Evolutionary conservation across 805 yeast genomes (phyloP).

Genomic region (Wickerhamiella qilinensis): DNA sequence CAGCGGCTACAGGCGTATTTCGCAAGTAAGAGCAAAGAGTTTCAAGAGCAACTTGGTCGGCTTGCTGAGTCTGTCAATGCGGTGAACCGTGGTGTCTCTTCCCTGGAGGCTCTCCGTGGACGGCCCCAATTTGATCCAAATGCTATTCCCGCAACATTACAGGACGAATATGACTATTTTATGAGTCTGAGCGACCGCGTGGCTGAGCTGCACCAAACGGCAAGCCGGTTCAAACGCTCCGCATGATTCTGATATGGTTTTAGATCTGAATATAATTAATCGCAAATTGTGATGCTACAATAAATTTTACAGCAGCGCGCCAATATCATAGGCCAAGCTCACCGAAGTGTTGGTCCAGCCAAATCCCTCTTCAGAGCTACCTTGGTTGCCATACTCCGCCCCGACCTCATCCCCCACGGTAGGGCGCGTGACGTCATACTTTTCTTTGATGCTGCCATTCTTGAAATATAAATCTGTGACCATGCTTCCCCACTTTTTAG

Average conservation of each 20-base stretch:
- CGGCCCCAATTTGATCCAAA: slow-evolving; percentile 11
- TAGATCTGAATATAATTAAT: background rate
- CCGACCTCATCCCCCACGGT: slow-evolving; percentile 80
- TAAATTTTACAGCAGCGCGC: background rate
- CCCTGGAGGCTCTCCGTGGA: slow-evolving; percentile 18
- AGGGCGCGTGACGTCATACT: slow-evolving; percentile 74
- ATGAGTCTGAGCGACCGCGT: slow-evolving; percentile 58
- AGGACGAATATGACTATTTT: slow-evolving; percentile 48
- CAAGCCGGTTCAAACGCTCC: slow-evolving; percentile 2
- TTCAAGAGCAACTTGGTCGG: slow-evolving; percentile 17
- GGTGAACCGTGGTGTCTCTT: slow-evolving; percentile 21
- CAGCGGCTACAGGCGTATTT: slow-evolving; percentile 19
- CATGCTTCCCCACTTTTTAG: slow-evolving; percentile 77
- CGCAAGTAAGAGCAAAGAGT: slow-evolving; percentile 19
- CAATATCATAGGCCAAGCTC: background rate
- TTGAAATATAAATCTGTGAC: slow-evolving; percentile 82
- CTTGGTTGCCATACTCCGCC: slow-evolving; percentile 96
- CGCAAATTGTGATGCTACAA: background rate
- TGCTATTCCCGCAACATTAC: slow-evolving; percentile 22
- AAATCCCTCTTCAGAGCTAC: slow-evolving; percentile 91
- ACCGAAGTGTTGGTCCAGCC: slow-evolving; percentile 96
- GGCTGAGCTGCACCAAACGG: slow-evolving; percentile 50
- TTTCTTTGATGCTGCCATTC: slow-evolving; percentile 90
- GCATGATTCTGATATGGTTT: background rate
- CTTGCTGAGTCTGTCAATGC: slow-evolving; percentile 19